Base-by-base conservation (phyloP, 805 yeast species). In the Zygosaccharomyces bisporus region DNA sequence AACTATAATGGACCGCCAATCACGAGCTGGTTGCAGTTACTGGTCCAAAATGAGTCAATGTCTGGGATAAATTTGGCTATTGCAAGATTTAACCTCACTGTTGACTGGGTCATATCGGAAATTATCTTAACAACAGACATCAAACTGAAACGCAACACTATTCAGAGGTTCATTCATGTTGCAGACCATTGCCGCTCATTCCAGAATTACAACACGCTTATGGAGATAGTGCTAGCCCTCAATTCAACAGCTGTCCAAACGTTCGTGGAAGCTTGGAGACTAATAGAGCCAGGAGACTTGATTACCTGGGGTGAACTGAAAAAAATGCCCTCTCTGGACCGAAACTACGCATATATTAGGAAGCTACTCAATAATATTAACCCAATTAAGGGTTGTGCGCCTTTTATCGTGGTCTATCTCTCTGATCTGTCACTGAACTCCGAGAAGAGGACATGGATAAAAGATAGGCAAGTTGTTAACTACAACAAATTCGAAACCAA, bases 31-130 rank as follows among this genome's bases (percentile, higher is more conserved):
- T 67, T 89, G 20, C 83, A 80, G 50, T 72, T 86, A 25, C 69
- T 90, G 43, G 75, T 81, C 17, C 77, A 80, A 61, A 75, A 78
- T 54, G 68, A 70, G 54, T 60, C 68, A 24, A 64, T 72, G 16
- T 76, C 81, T n/a, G 96, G 97, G 0, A 80, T 89, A 29, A 87
- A 86, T 50, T 67, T 91, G 38, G 88, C 87, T 9, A 81, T 88
- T 31, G 75, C 95, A 0, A 71, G 99, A 48, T 93, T 90, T 72
- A 90, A 91, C 59, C 68, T 91, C 47, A 81, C 86, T 69, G 90
- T 86, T 5, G 87, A 86, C 55, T 91, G 98, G 98, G 81, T 90
- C 32, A 80, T 86, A 25, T 86, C 96, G 0, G 96, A 91, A 67
- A 78, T 93, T 44, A 63, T 88, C 12, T 68, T 91, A 48, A 87